Evolutionary conservation across 2,329 filamentous ascomycete genomes (phyloP).

Genomic region (Ophiostoma pallidulum): DNA sequence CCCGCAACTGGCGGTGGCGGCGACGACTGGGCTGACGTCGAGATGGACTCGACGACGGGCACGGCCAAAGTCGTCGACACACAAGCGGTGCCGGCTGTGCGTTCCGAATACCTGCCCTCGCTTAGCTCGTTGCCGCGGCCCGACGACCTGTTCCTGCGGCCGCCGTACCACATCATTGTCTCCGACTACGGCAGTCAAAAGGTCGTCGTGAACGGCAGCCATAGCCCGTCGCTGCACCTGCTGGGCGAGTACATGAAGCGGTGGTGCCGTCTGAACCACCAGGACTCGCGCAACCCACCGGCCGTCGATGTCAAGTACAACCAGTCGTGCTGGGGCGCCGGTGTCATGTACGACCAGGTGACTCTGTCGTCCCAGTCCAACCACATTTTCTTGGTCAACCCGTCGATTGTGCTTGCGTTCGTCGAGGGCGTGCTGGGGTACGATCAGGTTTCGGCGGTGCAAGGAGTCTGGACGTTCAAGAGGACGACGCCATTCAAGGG

Average conservation of each 20-base stretch:
- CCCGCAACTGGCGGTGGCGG: constrained; percentile 9
- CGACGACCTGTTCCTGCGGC: constrained; percentile 36
- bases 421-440: constrained; percentile 41
- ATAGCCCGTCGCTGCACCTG: constrained; percentile 36
- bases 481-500: constrained; percentile 11
- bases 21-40: constrained; percentile 39
- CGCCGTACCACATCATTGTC: constrained; percentile 40
- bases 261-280: constrained; percentile 37
- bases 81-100: neutral
- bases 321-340: constrained; percentile 36
- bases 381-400: constrained; percentile 27
- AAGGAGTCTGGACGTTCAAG: constrained; percentile 14
- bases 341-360: constrained; percentile 34
- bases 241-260: constrained; percentile 37
- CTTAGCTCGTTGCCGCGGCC: constrained; percentile 34
- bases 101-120: constrained; percentile 30
- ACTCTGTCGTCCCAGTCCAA: constrained; percentile 27
- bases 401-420: constrained; percentile 35
- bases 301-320: constrained; percentile 32
- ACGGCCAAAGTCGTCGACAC: constrained; percentile 27
- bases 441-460: constrained; percentile 19
- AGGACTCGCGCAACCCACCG: constrained; percentile 29
- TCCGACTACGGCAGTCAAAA: constrained; percentile 20
- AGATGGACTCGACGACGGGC: constrained; percentile 23
- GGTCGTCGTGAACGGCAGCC: constrained; percentile 38